Base-by-base conservation (phyloP, 2,329 filamentous ascomycete species). In the Arthroderma sp. region DNA sequence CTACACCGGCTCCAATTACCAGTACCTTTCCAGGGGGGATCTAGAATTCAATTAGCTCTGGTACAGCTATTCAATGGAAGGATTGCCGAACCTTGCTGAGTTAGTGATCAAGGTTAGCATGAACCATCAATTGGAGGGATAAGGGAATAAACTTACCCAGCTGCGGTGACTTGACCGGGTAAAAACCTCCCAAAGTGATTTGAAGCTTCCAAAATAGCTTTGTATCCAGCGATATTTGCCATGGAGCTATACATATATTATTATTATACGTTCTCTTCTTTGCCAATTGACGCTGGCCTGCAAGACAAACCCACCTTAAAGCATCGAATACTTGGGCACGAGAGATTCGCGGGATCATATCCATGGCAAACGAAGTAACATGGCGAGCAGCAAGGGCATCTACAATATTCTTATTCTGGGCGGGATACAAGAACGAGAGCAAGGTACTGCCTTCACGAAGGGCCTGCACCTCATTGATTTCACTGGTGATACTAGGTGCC, bases 171-270 rank as follows among this genome's bases (percentile, higher is more conserved):
- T 61, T 94, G 87, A 29, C 86, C 87, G 8, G 86, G 93, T 53
- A 94, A 66, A 58, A 93, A 94, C 38, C 86, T 78, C 43, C 86
- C 86, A 63, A 93, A 94, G 51, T 83, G 79, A 63, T 94, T 94
- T 9, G 85, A 88, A 1, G 86, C 87, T 62, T 94, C 86, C 37
- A 94, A 69, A 1, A 94, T 85, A 36, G 86, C 87, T 64, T 93
- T 94, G 67, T 94, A 94, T 0, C 87, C 87, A 22, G 86, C 85
- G 66, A 94, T 94, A 55, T 94, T 94, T 48, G 87, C 86, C 87
- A 94, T 94, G 6, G 84, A 91, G 61, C 85, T 87, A 42, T 37
- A 33, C 11, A 40, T 43, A 5, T 42, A 31, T 29, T 38, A 45
- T 15, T 28, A 39, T 34, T 11, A 47, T 44, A 39, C 40, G 43